A percentile compares a stretch with the other conserved stretches of the same genome.
Evolutionary conservation across 2,329 filamentous ascomycete species (phyloP).

Genomic region (Aulographum hederae): DNA sequence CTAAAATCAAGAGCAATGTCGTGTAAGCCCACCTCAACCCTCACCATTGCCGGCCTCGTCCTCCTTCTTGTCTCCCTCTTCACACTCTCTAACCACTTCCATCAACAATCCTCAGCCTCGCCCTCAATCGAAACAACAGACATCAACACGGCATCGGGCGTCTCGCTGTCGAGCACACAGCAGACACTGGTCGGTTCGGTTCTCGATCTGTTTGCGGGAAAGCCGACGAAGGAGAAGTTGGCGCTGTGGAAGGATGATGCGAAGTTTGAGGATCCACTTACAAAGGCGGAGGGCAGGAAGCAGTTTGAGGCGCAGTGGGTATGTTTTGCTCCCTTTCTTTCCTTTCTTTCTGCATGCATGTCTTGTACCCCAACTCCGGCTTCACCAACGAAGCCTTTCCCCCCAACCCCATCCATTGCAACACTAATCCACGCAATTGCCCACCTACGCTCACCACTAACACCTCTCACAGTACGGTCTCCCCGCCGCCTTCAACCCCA

Average conservation of each 20-base stretch:
- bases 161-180: conserved; percentile 31
- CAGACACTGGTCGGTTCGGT: conserved; percentile 38
- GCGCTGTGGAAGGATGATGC: conserved; percentile 40
- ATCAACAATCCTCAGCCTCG: not conserved
- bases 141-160: conserved; percentile 31
- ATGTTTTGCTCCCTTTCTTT: conserved; percentile 1
- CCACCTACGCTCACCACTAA: not conserved
- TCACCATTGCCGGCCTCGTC: no score
- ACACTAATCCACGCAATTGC: no score
- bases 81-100: no score
- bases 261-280: conserved; percentile 40
- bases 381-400: no score
- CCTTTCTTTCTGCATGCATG: not conserved
- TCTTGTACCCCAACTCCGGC: no score
- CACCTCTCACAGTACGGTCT: conserved; percentile 33
- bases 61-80: no score
- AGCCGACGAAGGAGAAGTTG: conserved; percentile 39
- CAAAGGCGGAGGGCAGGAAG: conserved; percentile 35
- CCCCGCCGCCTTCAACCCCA: conserved; percentile 37
- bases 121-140: not conserved
- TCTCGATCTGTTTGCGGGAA: conserved; percentile 43
- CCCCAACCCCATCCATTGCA: no score
- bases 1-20: no score
- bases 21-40: no score
- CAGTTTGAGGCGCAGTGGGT: conserved; percentile 32